Base-by-base conservation (phyloP, 2,329 filamentous ascomycete species). In the Thelonectria discophora region DNA sequence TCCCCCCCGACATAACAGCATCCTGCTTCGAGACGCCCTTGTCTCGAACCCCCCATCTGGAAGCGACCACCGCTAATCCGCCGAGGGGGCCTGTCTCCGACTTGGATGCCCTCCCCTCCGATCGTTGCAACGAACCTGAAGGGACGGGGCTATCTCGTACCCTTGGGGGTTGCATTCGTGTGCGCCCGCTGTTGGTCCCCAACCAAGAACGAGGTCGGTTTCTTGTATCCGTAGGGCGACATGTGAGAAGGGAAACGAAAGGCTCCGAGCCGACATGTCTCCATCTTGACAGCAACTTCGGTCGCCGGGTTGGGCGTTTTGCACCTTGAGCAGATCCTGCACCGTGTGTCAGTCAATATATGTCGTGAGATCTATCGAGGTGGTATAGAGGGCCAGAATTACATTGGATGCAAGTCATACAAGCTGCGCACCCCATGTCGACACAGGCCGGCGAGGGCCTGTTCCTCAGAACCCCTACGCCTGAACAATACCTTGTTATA, bases 21-120 rank as follows among this genome's bases (percentile, higher is more conserved):
- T 48, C 27, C 34, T 15, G 27, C 27, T 53, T 54, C 45, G 20
- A 56, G 37, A 39, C 32, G 6, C 27, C 52, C 48, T 27, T 27
- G 53, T 39, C 48, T 39, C n/a, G 13, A 32, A 53, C 11, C 47
- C 58, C 45, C 24, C 32, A 47, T 34, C 34, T 37, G 24, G 53
- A 53, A 17, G 9, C 34, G 37, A 34, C 40, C 53, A 34, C 58
- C 53, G 53, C 58, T 49, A 52, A 57, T 56, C 53, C 43, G 27
- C 42, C 52, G 42, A 13, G 43, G 47, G n/a, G 42, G 21, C 32
- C 52, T 34, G 40, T 55, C 37, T 55, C 46, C 57, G 51, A 30
- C 45, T 24, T 37, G 21, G 17, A 12, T 10, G n/a, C 43, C 27
- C 4, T 49, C 42, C 24, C 20, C 21, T 43, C 34, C 56, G 20